phyloP scores from a whole-genome alignment of 2,329 filamentous ascomycete genomes.

The Zalaria sp. region DNA sequence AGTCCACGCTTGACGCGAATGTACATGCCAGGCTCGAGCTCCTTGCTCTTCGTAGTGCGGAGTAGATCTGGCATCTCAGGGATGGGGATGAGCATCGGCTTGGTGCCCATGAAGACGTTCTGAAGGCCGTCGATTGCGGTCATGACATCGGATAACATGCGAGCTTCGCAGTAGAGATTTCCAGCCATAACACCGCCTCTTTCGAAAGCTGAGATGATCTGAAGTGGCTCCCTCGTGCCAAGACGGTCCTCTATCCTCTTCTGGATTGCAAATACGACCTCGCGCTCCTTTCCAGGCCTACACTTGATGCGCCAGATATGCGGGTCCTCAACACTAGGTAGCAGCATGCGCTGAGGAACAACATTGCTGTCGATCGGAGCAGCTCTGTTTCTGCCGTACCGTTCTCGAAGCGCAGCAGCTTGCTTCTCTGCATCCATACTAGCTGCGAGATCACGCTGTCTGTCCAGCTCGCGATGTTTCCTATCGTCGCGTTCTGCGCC shows the following conservation, averaged over 20 bases:
- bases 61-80: conserved; percentile 98
- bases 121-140: conserved; percentile 70
- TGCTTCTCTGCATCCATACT: conserved; percentile 90
- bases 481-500: conserved; percentile 78
- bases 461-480: conserved; percentile 85
- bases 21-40: conserved; percentile 76
- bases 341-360: conserved; percentile 70
- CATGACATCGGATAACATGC: conserved; percentile 73
- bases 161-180: conserved; percentile 89
- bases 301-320: conserved; percentile 91
- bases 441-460: conserved; percentile 72
- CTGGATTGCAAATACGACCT: conserved; percentile 76
- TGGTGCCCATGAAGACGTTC: conserved; percentile 79
- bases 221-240: conserved; percentile 64
- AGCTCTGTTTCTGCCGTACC: conserved; percentile 63
- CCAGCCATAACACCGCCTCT: conserved; percentile 81
- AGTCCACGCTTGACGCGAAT: conserved; percentile 73
- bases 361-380: conserved; percentile 58
- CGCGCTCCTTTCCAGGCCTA: conserved; percentile 88
- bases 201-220: conserved; percentile 85
- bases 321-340: conserved; percentile 88
- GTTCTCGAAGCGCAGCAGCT: conserved; percentile 71
- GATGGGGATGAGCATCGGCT: conserved; percentile 79
- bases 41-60: conserved; percentile 72
- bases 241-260: conserved; percentile 74